These are phyloP conservation scores for Amanita molliuscula DNA, from an alignment of 768 basidiomycete species.

Conservation along the genomic window DNA sequence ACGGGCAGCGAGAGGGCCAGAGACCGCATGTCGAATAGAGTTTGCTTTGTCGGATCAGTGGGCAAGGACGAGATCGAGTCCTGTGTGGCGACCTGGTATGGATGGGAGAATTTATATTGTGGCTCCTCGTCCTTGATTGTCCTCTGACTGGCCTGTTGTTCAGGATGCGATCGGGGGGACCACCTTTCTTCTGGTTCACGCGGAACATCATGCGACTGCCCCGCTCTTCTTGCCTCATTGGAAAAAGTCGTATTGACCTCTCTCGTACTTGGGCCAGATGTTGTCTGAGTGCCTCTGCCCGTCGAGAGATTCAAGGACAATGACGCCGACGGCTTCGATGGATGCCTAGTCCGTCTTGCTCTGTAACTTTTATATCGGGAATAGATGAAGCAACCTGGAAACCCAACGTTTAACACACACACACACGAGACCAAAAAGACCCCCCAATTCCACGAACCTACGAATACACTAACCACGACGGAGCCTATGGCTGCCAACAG, in stretches of 20 bases:
- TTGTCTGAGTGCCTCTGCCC: too few relatives aligned
- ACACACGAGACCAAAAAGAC: neutral
- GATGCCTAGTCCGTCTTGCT: neutral
- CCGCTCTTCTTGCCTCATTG: neutral
- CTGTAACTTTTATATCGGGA: neutral
- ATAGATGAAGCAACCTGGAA: neutral
- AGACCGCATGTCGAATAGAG: neutral
- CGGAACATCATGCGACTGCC: neutral
- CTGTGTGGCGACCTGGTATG: neutral
- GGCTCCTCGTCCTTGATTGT: neutral
- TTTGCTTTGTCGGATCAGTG: too few relatives aligned
- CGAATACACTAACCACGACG: neutral
- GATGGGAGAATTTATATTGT: neutral
- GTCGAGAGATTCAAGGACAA: neutral
- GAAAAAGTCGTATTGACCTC: neutral
- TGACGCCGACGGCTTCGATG: neutral
- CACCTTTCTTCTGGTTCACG: neutral
- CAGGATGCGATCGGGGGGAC: neutral
- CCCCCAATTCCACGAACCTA: neutral
- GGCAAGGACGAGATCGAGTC: neutral
- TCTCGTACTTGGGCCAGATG: neutral
- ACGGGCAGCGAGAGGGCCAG: neutral
- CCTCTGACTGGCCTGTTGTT: neutral
- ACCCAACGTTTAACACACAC: neutral
- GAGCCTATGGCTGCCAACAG: neutral